These are phyloP conservation scores for Bidens hawaiensis DNA, from an alignment of 140 eudicot species.

Conservation along the genomic window DNA sequence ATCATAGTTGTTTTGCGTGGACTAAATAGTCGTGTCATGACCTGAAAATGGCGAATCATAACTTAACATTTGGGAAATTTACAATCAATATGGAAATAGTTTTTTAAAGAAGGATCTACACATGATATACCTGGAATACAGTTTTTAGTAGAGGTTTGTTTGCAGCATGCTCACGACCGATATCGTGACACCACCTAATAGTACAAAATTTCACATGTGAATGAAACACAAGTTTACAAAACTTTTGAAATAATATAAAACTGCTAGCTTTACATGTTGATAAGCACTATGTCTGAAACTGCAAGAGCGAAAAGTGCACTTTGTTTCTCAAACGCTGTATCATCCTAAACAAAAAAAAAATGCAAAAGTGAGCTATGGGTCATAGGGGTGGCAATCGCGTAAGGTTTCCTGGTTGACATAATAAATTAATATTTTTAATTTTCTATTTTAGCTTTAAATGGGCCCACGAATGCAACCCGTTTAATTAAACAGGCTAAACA, in stretches of 20 bases:
- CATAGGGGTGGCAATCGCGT: not conserved
- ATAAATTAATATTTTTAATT: not conserved
- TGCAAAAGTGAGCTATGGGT: conserved; percentile 9
- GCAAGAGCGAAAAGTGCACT: conserved; percentile 59
- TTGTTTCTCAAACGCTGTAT: conserved; percentile 54
- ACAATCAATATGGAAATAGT: not conserved
- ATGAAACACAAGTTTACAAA: not conserved
- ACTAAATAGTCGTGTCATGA: conserved; percentile 89
- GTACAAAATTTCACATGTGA: conserved; percentile 12
- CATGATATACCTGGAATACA: conserved; percentile 69
- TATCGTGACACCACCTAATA: conserved; percentile 94
- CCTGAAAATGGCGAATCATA: conserved; percentile 36
- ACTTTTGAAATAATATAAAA: conserved; percentile 1
- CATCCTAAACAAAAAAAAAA: conserved; percentile 41
- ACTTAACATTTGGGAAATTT: conserved; percentile 15
- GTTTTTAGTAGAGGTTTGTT: conserved; percentile 84
- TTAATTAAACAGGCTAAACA: not conserved
- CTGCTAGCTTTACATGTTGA: conserved; percentile 36
- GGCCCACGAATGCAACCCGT: not conserved
- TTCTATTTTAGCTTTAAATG: not conserved
- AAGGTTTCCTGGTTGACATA: not conserved
- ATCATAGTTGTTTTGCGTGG: conserved; percentile 92
- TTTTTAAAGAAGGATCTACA: conserved; percentile 14
- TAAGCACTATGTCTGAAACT: conserved; percentile 58
- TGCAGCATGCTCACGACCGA: conserved; percentile 98